phyloP scores from a whole-genome alignment of 495 filamentous ascomycete species.

The Xylaria bambusicola region DNA sequence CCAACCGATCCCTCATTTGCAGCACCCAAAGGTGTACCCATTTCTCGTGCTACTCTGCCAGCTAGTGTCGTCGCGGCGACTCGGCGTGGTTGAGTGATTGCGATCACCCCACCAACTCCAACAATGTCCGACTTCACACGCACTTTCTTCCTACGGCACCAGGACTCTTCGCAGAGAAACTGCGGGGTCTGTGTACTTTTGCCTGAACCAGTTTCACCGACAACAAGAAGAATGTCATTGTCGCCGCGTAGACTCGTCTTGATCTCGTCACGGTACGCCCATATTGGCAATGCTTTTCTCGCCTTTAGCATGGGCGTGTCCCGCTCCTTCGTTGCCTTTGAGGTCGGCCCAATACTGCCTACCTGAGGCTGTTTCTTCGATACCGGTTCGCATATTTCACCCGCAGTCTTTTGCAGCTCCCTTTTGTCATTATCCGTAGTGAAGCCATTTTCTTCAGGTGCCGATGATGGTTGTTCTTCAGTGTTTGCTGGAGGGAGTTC shows the following conservation, averaged over 20 bases:
- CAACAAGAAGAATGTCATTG: conserved; percentile 78
- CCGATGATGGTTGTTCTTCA: conserved; percentile 19
- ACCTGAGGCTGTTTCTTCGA: not conserved
- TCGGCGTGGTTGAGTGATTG: conserved; percentile 90
- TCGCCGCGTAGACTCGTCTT: conserved; percentile 58
- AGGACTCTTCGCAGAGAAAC: conserved; percentile 76
- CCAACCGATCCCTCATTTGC: conserved; percentile 61
- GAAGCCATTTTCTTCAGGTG: conserved; percentile 1
- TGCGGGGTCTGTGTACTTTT: conserved; percentile 98
- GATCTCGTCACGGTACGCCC: conserved; percentile 70
- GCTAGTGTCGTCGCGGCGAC: conserved; percentile 95
- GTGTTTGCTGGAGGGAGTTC: conserved; percentile 31
- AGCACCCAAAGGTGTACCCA: conserved; percentile 79
- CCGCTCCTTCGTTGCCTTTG: conserved; percentile 15
- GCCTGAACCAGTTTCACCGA: conserved; percentile 93
- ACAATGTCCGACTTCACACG: conserved; percentile 52
- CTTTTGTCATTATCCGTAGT: conserved; percentile 5
- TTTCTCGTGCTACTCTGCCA: conserved; percentile 83
- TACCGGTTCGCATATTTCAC: not conserved
- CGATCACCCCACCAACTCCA: conserved; percentile 80
- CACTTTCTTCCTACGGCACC: conserved; percentile 65
- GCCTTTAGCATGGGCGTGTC: conserved; percentile 39
- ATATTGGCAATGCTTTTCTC: conserved; percentile 75
- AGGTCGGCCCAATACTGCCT: not conserved
- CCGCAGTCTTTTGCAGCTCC: conserved; percentile 16